Percentiles rank a stretch among this genome's conserved stretches.
These are phyloP conservation scores for Prunus yedoensis DNA, from an alignment of 331 rosid genomes.

Conservation along the genomic window DNA sequence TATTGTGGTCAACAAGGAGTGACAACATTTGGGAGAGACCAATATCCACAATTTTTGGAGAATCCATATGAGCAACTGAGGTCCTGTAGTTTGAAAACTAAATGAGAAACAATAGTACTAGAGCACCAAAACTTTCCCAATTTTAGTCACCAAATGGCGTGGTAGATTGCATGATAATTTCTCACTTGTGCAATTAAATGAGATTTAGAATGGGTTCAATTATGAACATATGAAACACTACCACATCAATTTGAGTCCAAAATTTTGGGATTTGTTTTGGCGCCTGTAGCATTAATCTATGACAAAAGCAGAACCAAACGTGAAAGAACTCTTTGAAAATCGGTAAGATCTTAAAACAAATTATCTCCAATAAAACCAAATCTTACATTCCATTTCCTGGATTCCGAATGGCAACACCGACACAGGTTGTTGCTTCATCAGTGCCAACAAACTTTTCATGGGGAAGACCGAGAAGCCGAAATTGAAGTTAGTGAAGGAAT, in stretches of 20 bases:
- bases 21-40: slow-evolving; percentile 83
- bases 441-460: slow-evolving; percentile 74
- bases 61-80: slow-evolving; percentile 85
- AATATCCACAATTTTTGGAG: slow-evolving; percentile 59
- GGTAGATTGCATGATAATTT: not conserved
- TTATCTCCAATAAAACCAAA: not conserved
- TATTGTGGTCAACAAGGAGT: slow-evolving; percentile 33
- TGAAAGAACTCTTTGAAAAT: slow-evolving; percentile 12
- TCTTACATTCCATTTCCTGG: slow-evolving; percentile 73
- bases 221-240: not conserved
- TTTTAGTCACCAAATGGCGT: not conserved
- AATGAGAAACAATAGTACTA: slow-evolving; percentile 9
- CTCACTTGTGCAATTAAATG: not conserved
- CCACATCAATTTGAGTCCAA: not conserved
- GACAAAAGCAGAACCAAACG: slow-evolving; percentile 7
- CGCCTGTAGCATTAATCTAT: not conserved
- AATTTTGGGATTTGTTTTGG: not conserved
- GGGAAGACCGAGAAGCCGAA: not conserved
- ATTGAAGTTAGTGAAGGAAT: not conserved
- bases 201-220: not conserved
- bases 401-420: slow-evolving; percentile 71
- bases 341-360: not conserved
- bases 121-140: not conserved
- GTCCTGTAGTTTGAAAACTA: slow-evolving; percentile 44
- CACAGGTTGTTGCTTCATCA: slow-evolving; percentile 96